These are phyloP conservation scores for Lenzites betulinus DNA, from an alignment of 768 basidiomycete genomes.

Conservation along the genomic window DNA sequence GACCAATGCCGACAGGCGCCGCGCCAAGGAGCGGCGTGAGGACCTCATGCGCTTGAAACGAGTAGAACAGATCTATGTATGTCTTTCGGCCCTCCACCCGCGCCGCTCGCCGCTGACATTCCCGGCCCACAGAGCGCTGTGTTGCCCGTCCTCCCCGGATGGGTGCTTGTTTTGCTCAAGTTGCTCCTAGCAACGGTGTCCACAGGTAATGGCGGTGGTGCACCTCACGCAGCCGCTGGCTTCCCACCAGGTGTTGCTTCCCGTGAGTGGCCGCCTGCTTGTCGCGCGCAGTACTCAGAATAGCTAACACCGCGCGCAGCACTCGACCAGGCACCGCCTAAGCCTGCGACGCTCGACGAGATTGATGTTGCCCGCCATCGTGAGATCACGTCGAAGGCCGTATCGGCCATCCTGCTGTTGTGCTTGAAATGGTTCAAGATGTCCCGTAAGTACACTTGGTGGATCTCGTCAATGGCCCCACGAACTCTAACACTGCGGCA, in stretches of 20 bases:
- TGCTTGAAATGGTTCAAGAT: constrained; percentile 98
- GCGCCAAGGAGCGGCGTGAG: constrained; percentile 66
- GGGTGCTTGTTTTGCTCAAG: constrained; percentile 93
- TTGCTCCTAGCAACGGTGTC: constrained; percentile 91
- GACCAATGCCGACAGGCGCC: constrained; percentile 54
- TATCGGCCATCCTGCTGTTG: constrained; percentile 90
- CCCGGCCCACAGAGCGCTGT: constrained; percentile 62
- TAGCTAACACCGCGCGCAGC: constrained; percentile 37
- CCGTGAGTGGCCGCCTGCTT: constrained; percentile 43
- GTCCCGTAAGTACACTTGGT: constrained; percentile 68
- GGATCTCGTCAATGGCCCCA: background rate
- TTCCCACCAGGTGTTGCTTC: constrained; percentile 74
- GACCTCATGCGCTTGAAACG: constrained; percentile 87
- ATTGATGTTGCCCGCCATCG: constrained; percentile 93
- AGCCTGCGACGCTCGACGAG: constrained; percentile 83
- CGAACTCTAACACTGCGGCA: constrained; percentile 34
- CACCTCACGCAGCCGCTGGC: constrained; percentile 65
- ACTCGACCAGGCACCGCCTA: constrained; percentile 60
- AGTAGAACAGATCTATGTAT: constrained; percentile 91
- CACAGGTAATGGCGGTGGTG: constrained; percentile 59
- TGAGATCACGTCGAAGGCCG: constrained; percentile 96
- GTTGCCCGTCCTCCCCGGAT: constrained; percentile 81
- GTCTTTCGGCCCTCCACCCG: background rate
- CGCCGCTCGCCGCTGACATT: background rate
- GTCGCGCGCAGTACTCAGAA: too few relatives aligned